Conservation (phyloP, 2,329 filamentous ascomycete species). For the Colletotrichum acutatum region DNA sequence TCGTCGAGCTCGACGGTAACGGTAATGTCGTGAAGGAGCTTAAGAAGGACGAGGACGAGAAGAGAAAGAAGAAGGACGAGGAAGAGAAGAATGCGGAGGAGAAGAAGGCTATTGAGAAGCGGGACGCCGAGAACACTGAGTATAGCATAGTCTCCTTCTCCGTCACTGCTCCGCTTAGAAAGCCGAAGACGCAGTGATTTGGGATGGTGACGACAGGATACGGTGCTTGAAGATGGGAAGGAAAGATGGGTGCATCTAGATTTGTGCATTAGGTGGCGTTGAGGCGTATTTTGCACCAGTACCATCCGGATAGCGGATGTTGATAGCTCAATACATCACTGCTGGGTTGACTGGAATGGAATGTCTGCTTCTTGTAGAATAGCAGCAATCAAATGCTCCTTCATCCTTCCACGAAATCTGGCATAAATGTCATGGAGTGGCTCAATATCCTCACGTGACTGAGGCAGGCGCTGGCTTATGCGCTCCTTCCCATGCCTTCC, state of each 20-base stretch:
- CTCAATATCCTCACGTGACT: too few relatives aligned
- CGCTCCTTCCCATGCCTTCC: not conserved
- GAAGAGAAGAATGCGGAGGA: slow-evolving; percentile 30
- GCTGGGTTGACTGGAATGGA: too few relatives aligned
- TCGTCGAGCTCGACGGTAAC: slow-evolving; percentile 64
- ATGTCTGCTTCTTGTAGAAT: too few relatives aligned
- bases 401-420: too few relatives aligned
- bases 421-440: too few relatives aligned
- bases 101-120: slow-evolving; percentile 26
- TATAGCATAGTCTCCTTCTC: slow-evolving; percentile 28
- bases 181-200: slow-evolving; percentile 19
- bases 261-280: not conserved
- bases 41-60: slow-evolving; percentile 47
- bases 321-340: too few relatives aligned
- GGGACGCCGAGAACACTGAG: slow-evolving; percentile 33
- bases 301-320: too few relatives aligned
- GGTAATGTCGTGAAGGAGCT: slow-evolving; percentile 57
- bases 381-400: fast-evolving
- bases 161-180: slow-evolving; percentile 28
- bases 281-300: not conserved
- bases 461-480: too few relatives aligned
- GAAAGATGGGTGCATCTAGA: not conserved
- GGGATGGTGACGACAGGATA: not conserved
- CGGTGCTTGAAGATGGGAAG: too few relatives aligned
- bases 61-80: slow-evolving; percentile 43